These are phyloP conservation scores for Shiraia sp. DNA, from an alignment of 2,329 filamentous ascomycete genomes.

Conservation along the genomic window DNA sequence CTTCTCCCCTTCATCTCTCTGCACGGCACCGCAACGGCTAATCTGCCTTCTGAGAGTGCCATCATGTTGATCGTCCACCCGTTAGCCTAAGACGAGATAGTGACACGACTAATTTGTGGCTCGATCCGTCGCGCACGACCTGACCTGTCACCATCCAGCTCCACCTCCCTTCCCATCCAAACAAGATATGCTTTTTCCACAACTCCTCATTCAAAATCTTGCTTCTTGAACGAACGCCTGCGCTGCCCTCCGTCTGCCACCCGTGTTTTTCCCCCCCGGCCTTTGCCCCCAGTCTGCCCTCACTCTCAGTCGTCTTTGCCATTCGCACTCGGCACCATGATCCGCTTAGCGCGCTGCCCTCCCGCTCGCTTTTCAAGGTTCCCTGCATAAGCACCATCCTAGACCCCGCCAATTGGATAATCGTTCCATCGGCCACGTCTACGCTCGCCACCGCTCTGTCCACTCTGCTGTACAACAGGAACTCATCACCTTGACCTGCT, in stretches of 20 bases:
- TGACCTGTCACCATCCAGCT: neutral
- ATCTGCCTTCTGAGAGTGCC: neutral
- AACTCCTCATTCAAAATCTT: no score
- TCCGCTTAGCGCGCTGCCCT: slow-evolving; percentile 5
- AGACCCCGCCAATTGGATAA: slow-evolving; percentile 9
- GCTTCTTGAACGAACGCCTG: no score
- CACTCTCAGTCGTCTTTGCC: no score
- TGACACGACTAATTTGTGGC: neutral
- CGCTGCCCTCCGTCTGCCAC: no score
- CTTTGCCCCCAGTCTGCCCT: no score
- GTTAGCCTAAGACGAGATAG: slow-evolving; percentile 17
- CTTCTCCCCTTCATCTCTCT: no score
- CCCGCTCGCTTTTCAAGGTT: slow-evolving; percentile 5
- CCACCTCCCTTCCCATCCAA: neutral
- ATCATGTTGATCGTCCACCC: slow-evolving; percentile 10
- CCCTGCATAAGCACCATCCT: slow-evolving; percentile 14
- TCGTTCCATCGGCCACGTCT: slow-evolving; percentile 15
- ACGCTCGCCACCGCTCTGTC: slow-evolving; percentile 9
- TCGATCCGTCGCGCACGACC: neutral
- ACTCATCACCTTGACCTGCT: neutral
- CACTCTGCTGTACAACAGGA: slow-evolving; percentile 4
- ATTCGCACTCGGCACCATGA: no score
- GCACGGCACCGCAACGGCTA: neutral
- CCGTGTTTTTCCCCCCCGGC: no score
- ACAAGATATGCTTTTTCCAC: no score